Evolutionary conservation across 257 asterid species (phyloP).

Genomic region (Gentiana dahurica): DNA sequence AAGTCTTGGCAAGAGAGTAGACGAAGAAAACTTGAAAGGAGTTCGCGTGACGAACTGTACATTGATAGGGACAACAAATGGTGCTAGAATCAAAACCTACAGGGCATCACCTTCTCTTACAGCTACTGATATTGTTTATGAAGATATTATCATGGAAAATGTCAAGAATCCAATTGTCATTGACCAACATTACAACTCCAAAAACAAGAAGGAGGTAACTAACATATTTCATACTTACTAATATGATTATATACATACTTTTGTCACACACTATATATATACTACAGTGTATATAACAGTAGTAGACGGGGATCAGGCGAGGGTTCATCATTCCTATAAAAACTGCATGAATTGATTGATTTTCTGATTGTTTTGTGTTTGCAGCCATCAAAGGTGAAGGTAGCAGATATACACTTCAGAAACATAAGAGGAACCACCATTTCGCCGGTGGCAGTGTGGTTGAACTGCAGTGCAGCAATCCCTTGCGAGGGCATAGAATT

Average conservation of each 20-base stretch:
- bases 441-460: slow-evolving; percentile 15
- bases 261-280: too few relatives aligned
- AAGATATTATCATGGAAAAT: slow-evolving; percentile 23
- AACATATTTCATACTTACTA: too few relatives aligned
- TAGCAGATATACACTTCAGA: slow-evolving; percentile 26
- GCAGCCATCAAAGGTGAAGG: slow-evolving; percentile 41
- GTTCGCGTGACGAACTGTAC: slow-evolving; percentile 37
- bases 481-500: slow-evolving; percentile 38
- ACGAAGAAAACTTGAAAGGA: slow-evolving; percentile 21
- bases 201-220: not conserved
- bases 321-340: too few relatives aligned
- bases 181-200: slow-evolving; percentile 44
- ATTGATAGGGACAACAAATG: slow-evolving; percentile 34
- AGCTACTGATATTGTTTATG: slow-evolving; percentile 15
- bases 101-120: slow-evolving; percentile 22
- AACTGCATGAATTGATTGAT: not conserved
- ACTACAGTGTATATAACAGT: too few relatives aligned
- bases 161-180: slow-evolving; percentile 45
- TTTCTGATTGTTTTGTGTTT: too few relatives aligned
- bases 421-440: slow-evolving; percentile 39
- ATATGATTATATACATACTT: too few relatives aligned
- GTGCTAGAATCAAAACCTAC: slow-evolving; percentile 45
- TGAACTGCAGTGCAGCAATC: slow-evolving; percentile 32
- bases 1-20: slow-evolving; percentile 38
- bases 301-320: too few relatives aligned